Evolutionary conservation across 1,284 basidiomycete genomes (phyloP), one percentile per base, ranked within the genome.

Genomic region (Coriolopsis trogii): DNA sequence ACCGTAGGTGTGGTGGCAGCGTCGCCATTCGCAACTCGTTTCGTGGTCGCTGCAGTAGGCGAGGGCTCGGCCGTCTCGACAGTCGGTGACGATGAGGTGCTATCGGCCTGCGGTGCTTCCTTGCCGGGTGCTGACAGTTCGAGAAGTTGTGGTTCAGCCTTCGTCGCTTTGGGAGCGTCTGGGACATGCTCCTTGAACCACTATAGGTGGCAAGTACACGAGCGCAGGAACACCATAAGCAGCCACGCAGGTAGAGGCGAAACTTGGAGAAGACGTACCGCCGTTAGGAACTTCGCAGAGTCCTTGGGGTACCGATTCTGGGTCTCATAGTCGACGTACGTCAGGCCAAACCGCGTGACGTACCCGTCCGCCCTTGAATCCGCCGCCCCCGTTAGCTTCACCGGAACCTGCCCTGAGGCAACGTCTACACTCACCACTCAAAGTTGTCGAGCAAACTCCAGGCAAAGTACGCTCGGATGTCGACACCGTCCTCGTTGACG

Each of bases 371-470:
- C 81, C 84, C 71, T 74, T 38, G 34, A 25, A 3, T 29, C 21
- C n/a, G n/a, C n/a, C n/a, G n/a, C n/a, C n/a, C n/a, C n/a, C n/a
- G n/a, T n/a, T n/a, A n/a, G n/a, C n/a, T n/a, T n/a, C n/a, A n/a
- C n/a, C n/a, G n/a, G n/a, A n/a, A n/a, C n/a, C n/a, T n/a, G n/a
- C n/a, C n/a, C n/a, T n/a, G 6, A 6, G 20, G 1, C 16, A 33
- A 60, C 3, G 20, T 44, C 23, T 54, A 41, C 13, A 56, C 58
- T 23, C 51, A 72, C 81, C 89, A 89, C 68, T 91, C 88, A 54
- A 90, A 89, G 69, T 89, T 89, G 65, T 89, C 87, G 49, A 87
- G 63, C 46, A 86, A 70, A 68, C 81, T 86, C 85, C 85, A 89
- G 13, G 83, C 82, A 70, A 90, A 87, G 69, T 90, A 91, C 1